Evolutionary conservation across 1,284 basidiomycete genomes (phyloP).

Genomic region (Singerocomus inundabilis): DNA sequence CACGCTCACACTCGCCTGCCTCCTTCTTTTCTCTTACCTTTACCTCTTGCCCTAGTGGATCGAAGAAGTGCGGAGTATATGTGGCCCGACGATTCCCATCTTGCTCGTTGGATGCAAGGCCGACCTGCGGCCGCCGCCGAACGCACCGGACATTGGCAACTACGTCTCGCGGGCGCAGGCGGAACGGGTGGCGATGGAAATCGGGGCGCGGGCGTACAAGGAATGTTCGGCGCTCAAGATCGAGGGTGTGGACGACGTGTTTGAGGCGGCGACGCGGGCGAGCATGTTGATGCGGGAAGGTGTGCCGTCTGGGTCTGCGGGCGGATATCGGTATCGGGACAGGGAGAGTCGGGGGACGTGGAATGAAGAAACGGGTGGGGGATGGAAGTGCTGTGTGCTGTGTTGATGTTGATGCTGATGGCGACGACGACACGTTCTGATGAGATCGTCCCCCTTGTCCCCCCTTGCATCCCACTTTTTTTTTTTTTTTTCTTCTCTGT

Average conservation of each 20-base stretch:
- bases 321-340: constrained; percentile 34
- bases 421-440: too few species aligned
- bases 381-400: constrained; percentile 60
- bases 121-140: constrained; percentile 67
- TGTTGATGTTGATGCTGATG: constrained; percentile 36
- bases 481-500: background rate
- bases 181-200: constrained; percentile 72
- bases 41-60: constrained; percentile 72
- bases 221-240: constrained; percentile 91
- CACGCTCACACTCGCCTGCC: background rate
- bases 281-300: constrained; percentile 92
- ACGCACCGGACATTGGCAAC: constrained; percentile 41
- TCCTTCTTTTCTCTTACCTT: too few species aligned
- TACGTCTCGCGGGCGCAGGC: constrained; percentile 75
- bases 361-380: constrained; percentile 41
- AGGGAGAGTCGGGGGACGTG: background rate
- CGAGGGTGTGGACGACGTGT: constrained; percentile 93
- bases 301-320: constrained; percentile 51
- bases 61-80: constrained; percentile 91
- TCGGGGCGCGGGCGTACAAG: constrained; percentile 89
- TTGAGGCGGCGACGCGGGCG: constrained; percentile 90
- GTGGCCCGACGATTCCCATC: constrained; percentile 80
- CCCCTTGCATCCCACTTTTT: too few species aligned
- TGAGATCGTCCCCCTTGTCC: too few species aligned
- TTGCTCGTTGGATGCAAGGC: constrained; percentile 86